phyloP scores from a whole-genome alignment of 495 filamentous ascomycete species.

The Trichocladium antarcticum region DNA sequence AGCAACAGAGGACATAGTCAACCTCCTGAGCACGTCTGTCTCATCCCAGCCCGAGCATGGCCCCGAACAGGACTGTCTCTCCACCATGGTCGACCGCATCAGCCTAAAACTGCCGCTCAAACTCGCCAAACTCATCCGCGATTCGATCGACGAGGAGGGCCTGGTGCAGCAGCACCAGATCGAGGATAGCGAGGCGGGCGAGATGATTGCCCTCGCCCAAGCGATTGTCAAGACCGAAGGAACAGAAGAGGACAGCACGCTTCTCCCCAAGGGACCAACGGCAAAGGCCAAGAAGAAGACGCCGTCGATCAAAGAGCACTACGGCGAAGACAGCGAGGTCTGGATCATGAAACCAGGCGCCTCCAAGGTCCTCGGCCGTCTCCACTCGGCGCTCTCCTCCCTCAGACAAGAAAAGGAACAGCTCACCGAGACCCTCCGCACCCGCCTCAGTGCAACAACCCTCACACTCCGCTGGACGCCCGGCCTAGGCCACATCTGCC shows the following conservation, averaged over 20 bases:
- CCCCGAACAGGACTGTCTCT: slow-evolving; percentile 33
- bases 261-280: slow-evolving; percentile 32
- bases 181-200: slow-evolving; percentile 57
- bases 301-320: slow-evolving; percentile 37
- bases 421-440: slow-evolving; percentile 50
- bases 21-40: slow-evolving; percentile 22
- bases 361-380: slow-evolving; percentile 47
- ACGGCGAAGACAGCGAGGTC: slow-evolving; percentile 47
- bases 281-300: slow-evolving; percentile 34
- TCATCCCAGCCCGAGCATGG: background rate
- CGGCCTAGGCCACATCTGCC: slow-evolving; percentile 74
- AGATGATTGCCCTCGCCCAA: slow-evolving; percentile 57
- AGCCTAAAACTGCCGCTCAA: slow-evolving; percentile 53
- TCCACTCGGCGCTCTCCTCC: slow-evolving; percentile 54
- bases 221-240: slow-evolving; percentile 53
- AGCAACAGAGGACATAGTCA: slow-evolving; percentile 59
- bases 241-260: slow-evolving; percentile 27
- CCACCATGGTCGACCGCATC: slow-evolving; percentile 48
- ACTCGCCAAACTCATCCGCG: slow-evolving; percentile 59
- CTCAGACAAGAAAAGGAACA: slow-evolving; percentile 46
- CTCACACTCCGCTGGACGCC: slow-evolving; percentile 77
- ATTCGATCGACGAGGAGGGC: slow-evolving; percentile 88
- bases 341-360: slow-evolving; percentile 84
- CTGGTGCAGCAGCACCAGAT: slow-evolving; percentile 65
- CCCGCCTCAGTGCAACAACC: slow-evolving; percentile 38